phyloP scores from a whole-genome alignment of 805 yeast genomes.

The Wickerhamomyces canadensis region DNA sequence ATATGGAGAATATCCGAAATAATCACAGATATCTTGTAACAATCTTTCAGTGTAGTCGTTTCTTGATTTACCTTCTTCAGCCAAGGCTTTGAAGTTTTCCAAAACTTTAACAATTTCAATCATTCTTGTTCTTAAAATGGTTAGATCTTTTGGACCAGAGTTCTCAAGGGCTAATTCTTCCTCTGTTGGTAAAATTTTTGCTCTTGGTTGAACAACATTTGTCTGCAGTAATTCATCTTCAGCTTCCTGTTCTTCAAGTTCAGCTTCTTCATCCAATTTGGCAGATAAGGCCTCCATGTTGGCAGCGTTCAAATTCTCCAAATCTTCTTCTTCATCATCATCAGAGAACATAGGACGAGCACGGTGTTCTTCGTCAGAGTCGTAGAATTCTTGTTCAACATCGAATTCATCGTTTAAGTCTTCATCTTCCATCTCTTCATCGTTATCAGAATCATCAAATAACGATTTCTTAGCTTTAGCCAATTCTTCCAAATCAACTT shows the following conservation, averaged over 20 bases:
- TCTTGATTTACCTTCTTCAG: conserved; percentile 85
- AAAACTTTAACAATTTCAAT: conserved; percentile 90
- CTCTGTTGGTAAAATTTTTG: conserved; percentile 66
- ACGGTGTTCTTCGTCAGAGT: conserved; percentile 23
- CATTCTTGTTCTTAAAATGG: conserved; percentile 86
- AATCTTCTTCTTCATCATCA: conserved; percentile 40
- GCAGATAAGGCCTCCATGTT: conserved; percentile 78
- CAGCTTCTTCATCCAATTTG: conserved; percentile 55
- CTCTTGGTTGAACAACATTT: conserved; percentile 61
- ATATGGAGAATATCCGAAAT: conserved; percentile 89
- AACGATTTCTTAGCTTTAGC: conserved; percentile 66
- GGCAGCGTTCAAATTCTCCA: conserved; percentile 70
- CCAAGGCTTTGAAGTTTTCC: conserved; percentile 77
- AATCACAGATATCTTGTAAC: conserved; percentile 80
- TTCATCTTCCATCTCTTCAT: conserved; percentile 41
- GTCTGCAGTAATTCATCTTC: conserved; percentile 57
- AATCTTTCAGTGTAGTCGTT: conserved; percentile 75
- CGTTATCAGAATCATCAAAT: conserved; percentile 56
- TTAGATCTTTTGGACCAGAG: conserved; percentile 64
- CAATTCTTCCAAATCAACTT: conserved; percentile 63
- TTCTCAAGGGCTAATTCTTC: conserved; percentile 51
- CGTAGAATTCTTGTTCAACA: conserved; percentile 23
- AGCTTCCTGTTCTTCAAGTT: conserved; percentile 56
- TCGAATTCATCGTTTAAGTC: conserved; percentile 52
- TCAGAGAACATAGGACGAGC: conserved; percentile 24